Percentiles rank a stretch among this genome's conserved stretches.
Conservation (phyloP, 2,329 filamentous ascomycete genomes). For the Colletotrichum echinochloae region DNA sequence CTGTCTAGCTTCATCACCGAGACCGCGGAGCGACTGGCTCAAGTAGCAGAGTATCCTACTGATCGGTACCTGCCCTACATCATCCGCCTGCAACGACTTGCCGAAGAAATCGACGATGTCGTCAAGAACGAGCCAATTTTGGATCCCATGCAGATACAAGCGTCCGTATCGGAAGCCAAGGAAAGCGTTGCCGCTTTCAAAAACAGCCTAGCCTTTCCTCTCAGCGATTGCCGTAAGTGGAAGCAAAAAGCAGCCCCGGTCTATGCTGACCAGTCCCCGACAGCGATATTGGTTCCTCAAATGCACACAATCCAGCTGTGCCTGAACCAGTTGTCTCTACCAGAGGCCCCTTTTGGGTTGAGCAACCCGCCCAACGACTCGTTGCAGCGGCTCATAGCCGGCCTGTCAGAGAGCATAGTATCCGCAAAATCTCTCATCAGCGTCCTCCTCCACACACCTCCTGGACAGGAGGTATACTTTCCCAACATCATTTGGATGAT, state of each 20-base stretch:
- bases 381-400: conserved; percentile 43
- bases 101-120: conserved; percentile 48
- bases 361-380: conserved; percentile 43
- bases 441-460: conserved; percentile 45
- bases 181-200: conserved; percentile 42
- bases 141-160: conserved; percentile 35
- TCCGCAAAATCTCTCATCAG: conserved; percentile 48
- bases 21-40: conserved; percentile 43
- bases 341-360: conserved; percentile 46
- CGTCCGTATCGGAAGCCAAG: conserved; percentile 30
- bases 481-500: conserved; percentile 50
- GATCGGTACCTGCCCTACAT: conserved; percentile 49
- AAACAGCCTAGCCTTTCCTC: conserved; percentile 44
- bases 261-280: background rate
- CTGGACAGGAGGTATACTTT: conserved; percentile 46
- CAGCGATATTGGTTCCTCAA: conserved; percentile 47
- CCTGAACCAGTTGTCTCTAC: conserved; percentile 47
- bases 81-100: conserved; percentile 47
- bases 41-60: conserved; percentile 34
- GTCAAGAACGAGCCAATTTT: conserved; percentile 39
- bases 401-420: conserved; percentile 48
- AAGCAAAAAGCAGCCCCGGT: rapidly evolving
- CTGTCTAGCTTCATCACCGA: conserved; percentile 47
- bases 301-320: conserved; percentile 47
- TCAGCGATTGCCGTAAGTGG: conserved; percentile 49